These are phyloP conservation scores for Penicillium atrosanguineum DNA, from an alignment of 495 filamentous ascomycete genomes.

Conservation along the genomic window DNA sequence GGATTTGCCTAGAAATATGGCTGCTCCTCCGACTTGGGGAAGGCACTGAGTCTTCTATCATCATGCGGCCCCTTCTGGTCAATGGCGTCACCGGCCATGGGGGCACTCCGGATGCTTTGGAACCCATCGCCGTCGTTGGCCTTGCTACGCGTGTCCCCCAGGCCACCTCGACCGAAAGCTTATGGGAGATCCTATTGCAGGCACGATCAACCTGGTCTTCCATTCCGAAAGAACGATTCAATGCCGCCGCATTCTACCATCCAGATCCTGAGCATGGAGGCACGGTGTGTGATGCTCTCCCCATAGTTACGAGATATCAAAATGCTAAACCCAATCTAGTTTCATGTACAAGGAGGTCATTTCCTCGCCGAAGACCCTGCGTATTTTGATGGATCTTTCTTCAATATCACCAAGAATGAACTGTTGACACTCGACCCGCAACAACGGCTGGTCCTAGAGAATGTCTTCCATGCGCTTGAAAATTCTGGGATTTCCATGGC, in stretches of 20 bases:
- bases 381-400: slow-evolving; percentile 50
- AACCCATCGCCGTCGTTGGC: slow-evolving; percentile 57
- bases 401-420: slow-evolving; percentile 56
- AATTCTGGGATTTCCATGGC: slow-evolving; percentile 26
- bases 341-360: slow-evolving; percentile 23
- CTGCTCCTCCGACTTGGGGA: slow-evolving; percentile 1
- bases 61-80: slow-evolving; percentile 10
- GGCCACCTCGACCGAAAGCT: slow-evolving; percentile 46
- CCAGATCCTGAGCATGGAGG: slow-evolving; percentile 30
- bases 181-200: slow-evolving; percentile 42
- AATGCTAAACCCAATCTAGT: slow-evolving; percentile 7
- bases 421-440: slow-evolving; percentile 46
- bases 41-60: neutral
- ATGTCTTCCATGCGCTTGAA: slow-evolving; percentile 51
- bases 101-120: slow-evolving; percentile 12
- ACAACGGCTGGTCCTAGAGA: slow-evolving; percentile 53
- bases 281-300: slow-evolving; percentile 18
- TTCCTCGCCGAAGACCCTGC: slow-evolving; percentile 35
- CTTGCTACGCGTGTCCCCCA: slow-evolving; percentile 53
- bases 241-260: slow-evolving; percentile 48
- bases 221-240: slow-evolving; percentile 55
- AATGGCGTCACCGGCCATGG: neutral
- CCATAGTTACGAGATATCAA: neutral
- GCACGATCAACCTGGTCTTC: slow-evolving; percentile 43
- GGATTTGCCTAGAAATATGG: slow-evolving; percentile 8